Percentiles rank a stretch among this genome's conserved stretches.
These are phyloP conservation scores for Starmera quercuum DNA, from an alignment of 805 yeast species.

Conservation along the genomic window DNA sequence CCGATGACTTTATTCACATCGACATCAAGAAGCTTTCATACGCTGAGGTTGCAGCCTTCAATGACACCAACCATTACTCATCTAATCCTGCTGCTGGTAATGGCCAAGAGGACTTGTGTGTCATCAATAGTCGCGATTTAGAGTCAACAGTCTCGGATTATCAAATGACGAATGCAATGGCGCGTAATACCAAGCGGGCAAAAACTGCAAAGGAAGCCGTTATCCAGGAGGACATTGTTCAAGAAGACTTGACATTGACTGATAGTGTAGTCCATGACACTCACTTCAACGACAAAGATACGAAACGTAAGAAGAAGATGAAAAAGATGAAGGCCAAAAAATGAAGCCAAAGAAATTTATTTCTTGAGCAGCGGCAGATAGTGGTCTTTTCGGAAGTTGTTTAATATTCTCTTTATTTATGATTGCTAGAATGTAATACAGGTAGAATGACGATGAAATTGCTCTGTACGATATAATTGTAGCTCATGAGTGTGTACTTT, in stretches of 20 bases:
- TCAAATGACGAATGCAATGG: conserved; percentile 11
- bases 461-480: too few species aligned
- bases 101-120: not conserved
- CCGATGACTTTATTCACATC: conserved; percentile 34
- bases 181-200: not conserved
- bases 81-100: not conserved
- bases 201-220: not conserved
- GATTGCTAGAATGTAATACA: too few species aligned
- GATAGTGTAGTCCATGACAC: conserved; percentile 2
- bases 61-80: conserved; percentile 1
- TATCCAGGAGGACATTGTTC: conserved; percentile 5
- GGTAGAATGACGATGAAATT: too few species aligned
- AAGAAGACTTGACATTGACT: conserved; percentile 4
- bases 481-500: too few species aligned
- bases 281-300: conserved; percentile 13
- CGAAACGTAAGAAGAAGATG: conserved; percentile 14
- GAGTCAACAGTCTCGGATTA: conserved; percentile 11
- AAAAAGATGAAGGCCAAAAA: conserved; percentile 6
- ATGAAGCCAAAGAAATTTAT: not conserved
- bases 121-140: conserved; percentile 11
- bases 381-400: too few species aligned
- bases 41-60: conserved; percentile 42
- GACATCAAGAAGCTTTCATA: conserved; percentile 40
- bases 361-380: not conserved
- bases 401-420: too few species aligned